A percentile compares a stretch with the other conserved stretches of the same genome.
Evolutionary conservation across 2,329 filamentous ascomycete species (phyloP).

Genomic region (Coniochaeta hoffmannii): DNA sequence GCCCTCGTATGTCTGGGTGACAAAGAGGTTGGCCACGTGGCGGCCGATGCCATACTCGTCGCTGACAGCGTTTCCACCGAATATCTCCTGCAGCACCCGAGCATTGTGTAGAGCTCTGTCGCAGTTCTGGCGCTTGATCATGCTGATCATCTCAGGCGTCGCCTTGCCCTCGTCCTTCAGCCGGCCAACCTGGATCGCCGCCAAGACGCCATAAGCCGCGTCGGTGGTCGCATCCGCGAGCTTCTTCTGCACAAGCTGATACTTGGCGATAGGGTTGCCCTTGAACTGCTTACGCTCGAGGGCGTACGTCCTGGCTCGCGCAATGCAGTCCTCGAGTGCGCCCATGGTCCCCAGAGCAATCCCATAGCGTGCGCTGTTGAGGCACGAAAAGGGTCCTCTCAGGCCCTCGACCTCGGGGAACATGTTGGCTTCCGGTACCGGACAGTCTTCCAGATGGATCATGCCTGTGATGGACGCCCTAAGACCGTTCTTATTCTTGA

Average conservation of each 20-base stretch:
- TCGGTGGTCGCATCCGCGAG: slow-evolving; percentile 88
- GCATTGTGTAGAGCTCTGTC: slow-evolving; percentile 78
- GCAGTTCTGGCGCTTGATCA: slow-evolving; percentile 98
- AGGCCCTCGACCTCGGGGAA: slow-evolving; percentile 85
- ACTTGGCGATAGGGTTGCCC: slow-evolving; percentile 87
- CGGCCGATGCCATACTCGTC: slow-evolving; percentile 94
- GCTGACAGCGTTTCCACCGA: slow-evolving; percentile 96
- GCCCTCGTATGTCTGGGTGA: slow-evolving; percentile 96
- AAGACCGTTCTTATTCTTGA: slow-evolving; percentile 94
- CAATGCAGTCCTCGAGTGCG: slow-evolving; percentile 85
- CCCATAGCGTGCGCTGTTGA: slow-evolving; percentile 89
- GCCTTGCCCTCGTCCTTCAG: slow-evolving; percentile 87
- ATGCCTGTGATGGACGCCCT: slow-evolving; percentile 93
- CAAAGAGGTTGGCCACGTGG: slow-evolving; percentile 93
- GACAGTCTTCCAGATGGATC: slow-evolving; percentile 90
- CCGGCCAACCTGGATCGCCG: slow-evolving; percentile 81
- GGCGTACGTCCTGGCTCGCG: slow-evolving; percentile 75
- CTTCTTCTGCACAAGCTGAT: slow-evolving; percentile 98
- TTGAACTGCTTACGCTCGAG: slow-evolving; percentile 95
- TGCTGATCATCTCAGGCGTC: slow-evolving; percentile 89
- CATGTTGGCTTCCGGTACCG: slow-evolving; percentile 87
- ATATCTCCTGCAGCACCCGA: slow-evolving; percentile 81
- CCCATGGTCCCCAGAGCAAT: slow-evolving; percentile 94
- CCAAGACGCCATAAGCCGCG: slow-evolving; percentile 83
- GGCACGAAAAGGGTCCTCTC: slow-evolving; percentile 81